These are phyloP conservation scores for Xylariales sp. DNA, from an alignment of 2,329 filamentous ascomycete species.

Conservation along the genomic window DNA sequence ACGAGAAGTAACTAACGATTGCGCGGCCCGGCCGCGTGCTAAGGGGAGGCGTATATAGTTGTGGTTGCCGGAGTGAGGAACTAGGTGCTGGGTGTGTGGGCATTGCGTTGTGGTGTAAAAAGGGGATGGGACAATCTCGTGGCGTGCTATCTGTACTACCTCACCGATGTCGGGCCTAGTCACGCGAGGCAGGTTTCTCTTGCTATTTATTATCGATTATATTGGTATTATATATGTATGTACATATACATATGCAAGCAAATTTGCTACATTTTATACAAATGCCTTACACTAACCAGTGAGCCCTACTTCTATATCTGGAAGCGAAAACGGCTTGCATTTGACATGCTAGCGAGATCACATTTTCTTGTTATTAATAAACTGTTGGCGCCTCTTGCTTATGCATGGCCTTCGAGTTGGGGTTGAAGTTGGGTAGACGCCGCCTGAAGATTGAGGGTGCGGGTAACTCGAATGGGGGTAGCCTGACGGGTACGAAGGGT, in stretches of 20 bases:
- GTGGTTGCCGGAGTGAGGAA: too few relatives aligned
- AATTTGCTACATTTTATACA: too few relatives aligned
- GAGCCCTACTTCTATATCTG: too few relatives aligned
- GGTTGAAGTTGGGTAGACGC: neutral
- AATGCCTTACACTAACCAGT: too few relatives aligned
- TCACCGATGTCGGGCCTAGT: neutral
- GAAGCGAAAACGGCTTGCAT: neutral
- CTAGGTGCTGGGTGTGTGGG: too few relatives aligned
- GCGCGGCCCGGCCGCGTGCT: too few relatives aligned
- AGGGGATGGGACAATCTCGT: too few relatives aligned
- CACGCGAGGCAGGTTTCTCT: neutral
- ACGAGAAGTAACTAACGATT: too few relatives aligned
- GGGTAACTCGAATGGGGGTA: constrained; percentile 2
- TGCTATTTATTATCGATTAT: neutral
- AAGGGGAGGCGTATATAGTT: too few relatives aligned
- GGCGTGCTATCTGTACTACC: neutral
- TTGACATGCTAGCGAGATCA: neutral
- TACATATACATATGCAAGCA: too few relatives aligned
- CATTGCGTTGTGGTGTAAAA: too few relatives aligned
- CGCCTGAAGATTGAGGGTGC: neutral
- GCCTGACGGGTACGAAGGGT: neutral
- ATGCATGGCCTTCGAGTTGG: constrained; percentile 16
- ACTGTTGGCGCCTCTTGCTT: constrained; percentile 4
- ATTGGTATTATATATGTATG: neutral
- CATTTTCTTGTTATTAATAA: constrained; percentile 1